These are phyloP conservation scores for Globisporangium okanoganense DNA, from an alignment of 352 stramenopile genomes.

Conservation along the genomic window DNA sequence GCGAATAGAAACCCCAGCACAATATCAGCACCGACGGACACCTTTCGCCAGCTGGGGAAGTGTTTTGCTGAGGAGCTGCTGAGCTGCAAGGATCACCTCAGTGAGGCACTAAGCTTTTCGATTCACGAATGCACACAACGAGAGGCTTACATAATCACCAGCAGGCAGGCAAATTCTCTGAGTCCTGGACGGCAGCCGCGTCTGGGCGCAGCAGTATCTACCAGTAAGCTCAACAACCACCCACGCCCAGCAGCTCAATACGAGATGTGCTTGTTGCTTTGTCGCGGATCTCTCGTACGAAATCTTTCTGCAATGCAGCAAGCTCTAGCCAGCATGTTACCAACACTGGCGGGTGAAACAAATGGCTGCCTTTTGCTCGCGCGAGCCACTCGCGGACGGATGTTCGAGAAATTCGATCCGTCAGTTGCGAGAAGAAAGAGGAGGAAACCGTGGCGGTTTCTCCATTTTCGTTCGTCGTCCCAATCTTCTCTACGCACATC, in stretches of 20 bases:
- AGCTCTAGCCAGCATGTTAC: conserved; percentile 2
- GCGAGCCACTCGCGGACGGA: not conserved
- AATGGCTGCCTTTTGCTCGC: not conserved
- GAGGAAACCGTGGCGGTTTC: not conserved
- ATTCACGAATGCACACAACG: not conserved
- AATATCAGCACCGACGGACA: not conserved
- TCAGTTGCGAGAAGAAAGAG: not conserved
- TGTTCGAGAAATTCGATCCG: not conserved
- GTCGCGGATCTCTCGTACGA: too few relatives aligned
- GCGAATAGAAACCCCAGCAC: not conserved
- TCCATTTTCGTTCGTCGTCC: not conserved
- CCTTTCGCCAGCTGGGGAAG: conserved; percentile 4
- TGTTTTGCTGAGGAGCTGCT: not conserved
- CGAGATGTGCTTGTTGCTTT: not conserved
- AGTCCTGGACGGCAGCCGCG: not conserved
- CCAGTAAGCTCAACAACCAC: not conserved
- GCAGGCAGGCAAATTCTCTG: not conserved
- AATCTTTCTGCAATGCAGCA: conserved; percentile 3
- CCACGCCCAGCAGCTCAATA: not conserved
- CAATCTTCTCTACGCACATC: conserved; percentile 5
- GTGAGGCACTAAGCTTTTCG: not conserved
- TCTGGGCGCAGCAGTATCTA: too few relatives aligned
- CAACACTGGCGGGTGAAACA: not conserved
- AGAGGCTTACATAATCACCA: not conserved
- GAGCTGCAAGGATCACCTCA: too few relatives aligned